Evolutionary conservation across 495 filamentous ascomycete species (phyloP), one percentile per base, ranked within the genome.

Genomic region (Melanomma pulvis-pyrius): DNA sequence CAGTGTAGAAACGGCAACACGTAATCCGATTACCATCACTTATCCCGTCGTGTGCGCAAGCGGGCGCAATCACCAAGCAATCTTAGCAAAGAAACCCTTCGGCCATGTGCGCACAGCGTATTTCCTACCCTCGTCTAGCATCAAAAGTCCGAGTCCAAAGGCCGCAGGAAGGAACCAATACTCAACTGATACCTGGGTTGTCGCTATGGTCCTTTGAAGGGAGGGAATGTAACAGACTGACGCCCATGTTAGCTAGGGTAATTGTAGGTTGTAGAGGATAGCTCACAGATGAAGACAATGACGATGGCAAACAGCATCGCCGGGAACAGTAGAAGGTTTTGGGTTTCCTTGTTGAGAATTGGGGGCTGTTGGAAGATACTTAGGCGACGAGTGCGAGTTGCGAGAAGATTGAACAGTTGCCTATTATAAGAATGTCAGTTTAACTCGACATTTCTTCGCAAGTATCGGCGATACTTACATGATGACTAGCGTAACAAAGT

Each of bases 401-500:
- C 82, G 57, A 90, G 80, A 12, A 91, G 79, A 71, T 87, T 89
- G 76, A 89, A 89, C 78, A 83, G 88, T 82, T 91, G 88, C 77
- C 82, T 85, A 67, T 26, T 26, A 7, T 2, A 25, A 24, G 19
- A 26, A 26, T 50, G 48, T 50, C 25, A 50, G 48, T 28, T 50
- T 24, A 13, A 25, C 22, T n/a, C 70, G 56, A 55, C 13, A 59
- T 44, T 19, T 24, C 15, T 8, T 17, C 15, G 26, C 44, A 25
- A 25, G 15, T 51, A n/a, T n/a, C n/a, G 22, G 26, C 26, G 12
- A 19, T 1, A 62, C 79, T 73, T 73, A 83, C 86, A 88, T 88
- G 4, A 89, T 82, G 7, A 92, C 87, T 9, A 92, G 76, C n/a
- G 82, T 89, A 30, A 90, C 82, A 65, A 92, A 91, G 68, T 91